Evolutionary conservation across 2,329 filamentous ascomycete genomes (phyloP).

Genomic region (Neobulgaria alba): DNA sequence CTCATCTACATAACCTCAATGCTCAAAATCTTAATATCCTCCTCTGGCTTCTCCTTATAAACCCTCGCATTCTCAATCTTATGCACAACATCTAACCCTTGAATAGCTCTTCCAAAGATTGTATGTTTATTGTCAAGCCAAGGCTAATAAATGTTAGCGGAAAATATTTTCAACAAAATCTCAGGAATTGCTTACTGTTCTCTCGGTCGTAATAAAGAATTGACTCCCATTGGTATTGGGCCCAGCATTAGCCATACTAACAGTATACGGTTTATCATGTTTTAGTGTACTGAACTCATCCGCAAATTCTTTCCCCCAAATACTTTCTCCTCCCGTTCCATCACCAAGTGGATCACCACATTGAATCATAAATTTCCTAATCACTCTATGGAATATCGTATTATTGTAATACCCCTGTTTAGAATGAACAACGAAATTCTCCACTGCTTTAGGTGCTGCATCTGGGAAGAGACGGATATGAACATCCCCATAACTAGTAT

Average conservation of each 20-base stretch:
- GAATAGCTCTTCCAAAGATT: slow-evolving; percentile 83
- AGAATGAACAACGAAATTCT: slow-evolving; percentile 93
- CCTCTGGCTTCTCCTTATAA: slow-evolving; percentile 84
- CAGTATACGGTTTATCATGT: slow-evolving; percentile 92
- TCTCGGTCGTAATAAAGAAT: slow-evolving; percentile 98
- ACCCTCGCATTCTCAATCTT: slow-evolving; percentile 88
- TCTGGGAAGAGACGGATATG: slow-evolving; percentile 88
- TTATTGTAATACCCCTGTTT: slow-evolving; percentile 93
- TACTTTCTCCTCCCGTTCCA: slow-evolving; percentile 82
- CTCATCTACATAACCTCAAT: slow-evolving; percentile 45
- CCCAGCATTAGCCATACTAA: slow-evolving; percentile 97
- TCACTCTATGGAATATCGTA: slow-evolving; percentile 94
- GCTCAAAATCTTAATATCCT: slow-evolving; percentile 95
- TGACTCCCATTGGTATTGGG: slow-evolving; percentile 93
- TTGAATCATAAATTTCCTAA: slow-evolving; percentile 98
- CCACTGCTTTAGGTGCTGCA: slow-evolving; percentile 85
- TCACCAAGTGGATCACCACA: slow-evolving; percentile 78
- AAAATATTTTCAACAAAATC: not conserved
- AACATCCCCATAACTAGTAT: slow-evolving; percentile 92
- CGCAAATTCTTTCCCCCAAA: slow-evolving; percentile 86
- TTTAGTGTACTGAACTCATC: slow-evolving; percentile 88
- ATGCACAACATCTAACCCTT: slow-evolving; percentile 89
- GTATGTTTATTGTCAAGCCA: slow-evolving; percentile 97
- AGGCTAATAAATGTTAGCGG: slow-evolving; percentile 39
- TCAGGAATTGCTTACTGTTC: slow-evolving; percentile 54